Conservation (phyloP, 2,329 filamentous ascomycete genomes). For the Ascochyta lentis region DNA sequence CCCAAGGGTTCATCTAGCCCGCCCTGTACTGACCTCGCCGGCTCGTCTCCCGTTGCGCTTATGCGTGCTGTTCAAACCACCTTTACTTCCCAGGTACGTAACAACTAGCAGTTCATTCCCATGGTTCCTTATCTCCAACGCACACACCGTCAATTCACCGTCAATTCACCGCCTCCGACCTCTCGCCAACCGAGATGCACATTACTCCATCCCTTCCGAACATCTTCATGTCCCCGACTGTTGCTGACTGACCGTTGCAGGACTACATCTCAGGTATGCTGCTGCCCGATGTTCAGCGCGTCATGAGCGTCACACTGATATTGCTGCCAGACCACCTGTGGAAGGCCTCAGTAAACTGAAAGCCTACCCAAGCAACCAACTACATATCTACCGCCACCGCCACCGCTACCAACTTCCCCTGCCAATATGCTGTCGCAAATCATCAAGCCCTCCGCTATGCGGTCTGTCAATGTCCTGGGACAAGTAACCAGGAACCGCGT, state of each 20-base stretch:
- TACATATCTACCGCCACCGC: slow-evolving; percentile 17
- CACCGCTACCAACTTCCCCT: slow-evolving; percentile 28
- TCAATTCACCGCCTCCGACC: slow-evolving; percentile 32
- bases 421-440: slow-evolving; percentile 62
- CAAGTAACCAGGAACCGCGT: slow-evolving; percentile 54
- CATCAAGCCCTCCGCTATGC: slow-evolving; percentile 59
- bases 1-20: slow-evolving; percentile 33
- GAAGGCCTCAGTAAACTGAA: slow-evolving; percentile 70
- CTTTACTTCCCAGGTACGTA: slow-evolving; percentile 62
- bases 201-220: slow-evolving; percentile 8
- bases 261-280: slow-evolving; percentile 69
- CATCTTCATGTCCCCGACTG: slow-evolving; percentile 20
- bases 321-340: slow-evolving; percentile 65
- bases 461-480: slow-evolving; percentile 52
- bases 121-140: slow-evolving; percentile 39
- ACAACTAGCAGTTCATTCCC: slow-evolving; percentile 6
- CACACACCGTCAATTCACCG: slow-evolving; percentile 44
- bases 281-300: slow-evolving; percentile 21
- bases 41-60: slow-evolving; percentile 43
- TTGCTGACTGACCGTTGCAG: slow-evolving; percentile 52
- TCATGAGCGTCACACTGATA: slow-evolving; percentile 34
- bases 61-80: slow-evolving; percentile 60
- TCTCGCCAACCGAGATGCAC: slow-evolving; percentile 14
- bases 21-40: slow-evolving; percentile 36
- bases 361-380: slow-evolving; percentile 29